Conservation (phyloP, 2,329 filamentous ascomycete species). For the Fusarium setosum region DNA sequence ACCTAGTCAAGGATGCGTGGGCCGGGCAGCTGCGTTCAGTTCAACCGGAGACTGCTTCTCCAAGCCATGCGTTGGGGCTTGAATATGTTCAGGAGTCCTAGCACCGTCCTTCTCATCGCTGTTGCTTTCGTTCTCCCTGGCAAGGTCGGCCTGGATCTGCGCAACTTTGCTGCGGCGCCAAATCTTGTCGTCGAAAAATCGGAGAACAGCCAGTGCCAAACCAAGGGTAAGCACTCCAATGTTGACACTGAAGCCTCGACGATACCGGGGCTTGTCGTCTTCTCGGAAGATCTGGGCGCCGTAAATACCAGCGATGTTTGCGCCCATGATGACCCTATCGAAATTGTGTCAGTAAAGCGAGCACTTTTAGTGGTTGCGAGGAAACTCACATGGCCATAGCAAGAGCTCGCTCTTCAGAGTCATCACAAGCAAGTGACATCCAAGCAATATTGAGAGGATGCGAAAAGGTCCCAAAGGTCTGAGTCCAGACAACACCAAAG, state of each 20-base stretch:
- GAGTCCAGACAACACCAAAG: slow-evolving; percentile 67
- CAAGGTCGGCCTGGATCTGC: slow-evolving; percentile 9
- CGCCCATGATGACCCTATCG: slow-evolving; percentile 67
- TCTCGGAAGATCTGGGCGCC: slow-evolving; percentile 69
- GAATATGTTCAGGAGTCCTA: not conserved
- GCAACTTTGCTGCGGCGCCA: slow-evolving; percentile 28
- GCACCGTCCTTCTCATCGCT: slow-evolving; percentile 23
- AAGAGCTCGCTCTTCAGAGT: slow-evolving; percentile 67
- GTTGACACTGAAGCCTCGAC: slow-evolving; percentile 60
- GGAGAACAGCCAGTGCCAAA: slow-evolving; percentile 51
- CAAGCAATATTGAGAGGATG: slow-evolving; percentile 70
- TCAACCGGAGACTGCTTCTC: slow-evolving; percentile 15
- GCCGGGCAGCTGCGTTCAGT: not conserved
- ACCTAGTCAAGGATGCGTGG: slow-evolving; percentile 1
- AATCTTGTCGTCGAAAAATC: slow-evolving; percentile 56
- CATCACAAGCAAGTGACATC: slow-evolving; percentile 66
- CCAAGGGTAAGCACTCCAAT: slow-evolving; percentile 58
- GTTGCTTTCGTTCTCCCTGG: slow-evolving; percentile 19
- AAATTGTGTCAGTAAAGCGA: not conserved
- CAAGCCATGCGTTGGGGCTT: not conserved
- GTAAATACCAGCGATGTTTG: slow-evolving; percentile 70
- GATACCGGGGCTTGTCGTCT: slow-evolving; percentile 63
- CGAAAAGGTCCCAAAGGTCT: slow-evolving; percentile 64
- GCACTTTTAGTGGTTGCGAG: no score
- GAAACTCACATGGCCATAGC: slow-evolving; percentile 66